phyloP scores from a whole-genome alignment of 2,329 filamentous ascomycete species.

The Colletotrichum tofieldiae region DNA sequence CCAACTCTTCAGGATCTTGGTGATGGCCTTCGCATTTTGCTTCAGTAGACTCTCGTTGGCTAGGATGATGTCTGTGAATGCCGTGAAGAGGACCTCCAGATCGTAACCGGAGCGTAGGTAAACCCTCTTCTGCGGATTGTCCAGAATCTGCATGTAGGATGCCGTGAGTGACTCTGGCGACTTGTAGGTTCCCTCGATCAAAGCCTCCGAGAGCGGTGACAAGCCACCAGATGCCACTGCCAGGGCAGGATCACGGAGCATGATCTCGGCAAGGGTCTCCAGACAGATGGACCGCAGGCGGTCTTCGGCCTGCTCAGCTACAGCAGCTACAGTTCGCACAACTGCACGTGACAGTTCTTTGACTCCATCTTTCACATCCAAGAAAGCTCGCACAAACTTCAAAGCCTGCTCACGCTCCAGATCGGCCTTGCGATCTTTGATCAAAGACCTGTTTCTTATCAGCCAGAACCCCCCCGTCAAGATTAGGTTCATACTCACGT shows the following conservation, averaged over 20 bases:
- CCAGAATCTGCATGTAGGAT: slow-evolving; percentile 91
- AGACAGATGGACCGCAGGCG: slow-evolving; percentile 91
- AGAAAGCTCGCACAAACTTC: slow-evolving; percentile 94
- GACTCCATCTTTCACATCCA: slow-evolving; percentile 95
- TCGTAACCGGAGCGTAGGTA: slow-evolving; percentile 92
- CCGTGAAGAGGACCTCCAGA: slow-evolving; percentile 89
- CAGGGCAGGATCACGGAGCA: slow-evolving; percentile 87
- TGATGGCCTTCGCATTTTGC: slow-evolving; percentile 92
- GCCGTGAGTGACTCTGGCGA: slow-evolving; percentile 90
- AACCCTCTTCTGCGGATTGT: slow-evolving; percentile 84
- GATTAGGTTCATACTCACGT: slow-evolving; percentile 61
- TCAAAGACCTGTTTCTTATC: slow-evolving; percentile 74
- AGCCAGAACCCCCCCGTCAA: slow-evolving; percentile 10
- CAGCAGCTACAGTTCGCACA: slow-evolving; percentile 89
- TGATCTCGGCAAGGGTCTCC: slow-evolving; percentile 91
- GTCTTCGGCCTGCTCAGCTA: slow-evolving; percentile 91
- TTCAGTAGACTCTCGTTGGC: slow-evolving; percentile 77
- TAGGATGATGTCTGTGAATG: slow-evolving; percentile 87
- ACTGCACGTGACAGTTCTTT: slow-evolving; percentile 89
- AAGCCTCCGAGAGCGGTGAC: slow-evolving; percentile 88
- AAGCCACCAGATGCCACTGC: slow-evolving; percentile 89
- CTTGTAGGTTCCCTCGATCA: slow-evolving; percentile 92
- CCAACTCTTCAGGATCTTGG: slow-evolving; percentile 94
- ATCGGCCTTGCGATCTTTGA: slow-evolving; percentile 97
- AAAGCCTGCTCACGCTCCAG: slow-evolving; percentile 97